phyloP scores from a whole-genome alignment of 2,329 filamentous ascomycete species.

The Colletotrichum liriopes region DNA sequence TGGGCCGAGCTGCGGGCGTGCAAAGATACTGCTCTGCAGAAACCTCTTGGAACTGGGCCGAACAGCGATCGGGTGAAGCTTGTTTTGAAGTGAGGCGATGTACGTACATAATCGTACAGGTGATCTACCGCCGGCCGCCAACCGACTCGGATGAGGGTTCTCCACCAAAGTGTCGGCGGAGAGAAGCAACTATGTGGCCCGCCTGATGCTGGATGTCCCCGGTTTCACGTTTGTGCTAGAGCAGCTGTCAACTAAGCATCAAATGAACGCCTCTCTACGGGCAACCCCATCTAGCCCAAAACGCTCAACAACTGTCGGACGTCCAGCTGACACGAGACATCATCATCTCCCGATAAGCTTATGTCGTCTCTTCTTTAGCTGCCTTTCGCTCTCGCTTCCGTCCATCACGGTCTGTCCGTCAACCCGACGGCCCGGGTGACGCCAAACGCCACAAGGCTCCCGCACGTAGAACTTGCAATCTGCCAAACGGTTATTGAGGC shows the following conservation, averaged over 20 bases:
- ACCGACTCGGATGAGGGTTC: neutral
- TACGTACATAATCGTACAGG: neutral
- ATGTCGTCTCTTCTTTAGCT: neutral
- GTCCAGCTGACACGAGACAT: neutral
- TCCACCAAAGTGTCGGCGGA: neutral
- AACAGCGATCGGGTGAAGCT: slow-evolving; percentile 6
- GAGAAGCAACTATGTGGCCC: neutral
- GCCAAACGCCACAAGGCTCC: neutral
- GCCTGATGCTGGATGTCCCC: no score
- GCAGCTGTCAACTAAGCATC: neutral
- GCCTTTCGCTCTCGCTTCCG: neutral
- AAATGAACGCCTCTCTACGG: no score
- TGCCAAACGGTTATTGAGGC: no score
- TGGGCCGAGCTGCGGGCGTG: slow-evolving; percentile 6
- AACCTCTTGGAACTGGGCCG: neutral
- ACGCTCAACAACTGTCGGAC: neutral
- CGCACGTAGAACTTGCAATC: no score
- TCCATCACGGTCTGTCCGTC: neutral
- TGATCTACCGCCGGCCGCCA: neutral
- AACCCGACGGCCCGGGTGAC: neutral
- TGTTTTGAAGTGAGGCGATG: slow-evolving; percentile 5
- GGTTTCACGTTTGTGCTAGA: neutral
- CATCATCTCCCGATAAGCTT: neutral
- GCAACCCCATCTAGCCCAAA: neutral
- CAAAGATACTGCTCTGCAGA: neutral